A percentile compares a stretch with the other conserved stretches of the same genome.
These are phyloP conservation scores for Globisporangium canariense DNA, from an alignment of 352 stramenopile species.

Conservation along the genomic window DNA sequence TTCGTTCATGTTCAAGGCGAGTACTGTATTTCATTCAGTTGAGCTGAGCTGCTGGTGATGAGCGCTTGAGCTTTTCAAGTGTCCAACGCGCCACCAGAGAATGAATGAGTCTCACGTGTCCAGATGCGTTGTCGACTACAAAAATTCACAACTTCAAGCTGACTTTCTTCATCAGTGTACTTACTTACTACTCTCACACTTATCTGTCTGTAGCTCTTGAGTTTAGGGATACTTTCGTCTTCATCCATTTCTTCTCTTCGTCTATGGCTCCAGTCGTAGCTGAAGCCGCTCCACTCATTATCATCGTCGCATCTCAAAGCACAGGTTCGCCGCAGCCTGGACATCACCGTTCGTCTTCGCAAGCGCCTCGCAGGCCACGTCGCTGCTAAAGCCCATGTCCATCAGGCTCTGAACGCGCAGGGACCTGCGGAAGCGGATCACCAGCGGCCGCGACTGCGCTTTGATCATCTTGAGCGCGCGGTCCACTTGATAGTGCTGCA, in stretches of 20 bases:
- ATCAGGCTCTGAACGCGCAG: conserved; percentile 59
- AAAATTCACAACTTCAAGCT: background rate
- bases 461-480: conserved; percentile 85
- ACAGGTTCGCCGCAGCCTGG: conserved; percentile 61
- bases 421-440: conserved; percentile 76
- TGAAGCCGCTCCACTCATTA: background rate
- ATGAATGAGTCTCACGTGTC: no score
- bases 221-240: no score
- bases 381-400: conserved; percentile 68
- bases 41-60: background rate
- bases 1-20: no score
- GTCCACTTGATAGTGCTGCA: conserved; percentile 82
- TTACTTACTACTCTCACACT: background rate
- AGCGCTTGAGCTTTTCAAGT: background rate
- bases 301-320: conserved; percentile 43
- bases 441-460: conserved; percentile 64
- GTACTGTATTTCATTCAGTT: no score
- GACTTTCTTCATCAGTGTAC: background rate
- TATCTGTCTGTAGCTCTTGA: no score
- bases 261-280: conserved; percentile 1
- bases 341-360: conserved; percentile 51
- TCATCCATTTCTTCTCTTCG: background rate
- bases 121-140: no score
- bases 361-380: conserved; percentile 50
- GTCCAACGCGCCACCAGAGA: background rate